These are phyloP conservation scores for Musa acuminata DNA, from an alignment of 176 grass and related monocot species.

Conservation along the genomic window DNA sequence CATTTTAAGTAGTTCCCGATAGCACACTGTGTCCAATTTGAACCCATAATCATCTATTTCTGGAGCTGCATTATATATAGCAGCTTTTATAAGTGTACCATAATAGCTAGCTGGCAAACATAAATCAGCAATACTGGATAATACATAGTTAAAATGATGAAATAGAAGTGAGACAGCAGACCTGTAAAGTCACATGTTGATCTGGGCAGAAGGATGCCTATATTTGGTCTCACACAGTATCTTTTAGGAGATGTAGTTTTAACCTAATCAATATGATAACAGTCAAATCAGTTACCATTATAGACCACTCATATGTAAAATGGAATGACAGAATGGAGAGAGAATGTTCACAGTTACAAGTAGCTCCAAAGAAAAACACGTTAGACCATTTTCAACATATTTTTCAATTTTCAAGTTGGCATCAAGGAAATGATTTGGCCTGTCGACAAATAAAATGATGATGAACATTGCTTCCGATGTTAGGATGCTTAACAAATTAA, in stretches of 20 bases:
- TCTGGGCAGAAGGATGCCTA: constrained; percentile 69
- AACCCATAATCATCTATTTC: neutral
- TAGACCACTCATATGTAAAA: neutral
- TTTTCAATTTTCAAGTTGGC: too few relatives aligned
- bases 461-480: neutral
- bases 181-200: constrained; percentile 84
- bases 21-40: neutral
- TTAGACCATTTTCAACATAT: too few relatives aligned
- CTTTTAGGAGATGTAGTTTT: constrained; percentile 99
- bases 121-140: neutral
- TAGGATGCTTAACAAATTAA: neutral
- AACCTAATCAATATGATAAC: constrained; percentile 40
- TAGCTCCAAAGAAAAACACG: neutral
- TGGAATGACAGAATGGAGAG: neutral
- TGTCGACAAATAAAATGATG: neutral
- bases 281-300: neutral
- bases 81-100: neutral
- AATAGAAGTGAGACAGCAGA: constrained; percentile 18
- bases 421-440: neutral
- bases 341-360: neutral
- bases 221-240: constrained; percentile 95
- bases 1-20: neutral
- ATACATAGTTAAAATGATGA: neutral
- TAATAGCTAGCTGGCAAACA: neutral
- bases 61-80: neutral